These are phyloP conservation scores for Scheffersomyces titani DNA, from an alignment of 1,139 yeast species.

Conservation along the genomic window DNA sequence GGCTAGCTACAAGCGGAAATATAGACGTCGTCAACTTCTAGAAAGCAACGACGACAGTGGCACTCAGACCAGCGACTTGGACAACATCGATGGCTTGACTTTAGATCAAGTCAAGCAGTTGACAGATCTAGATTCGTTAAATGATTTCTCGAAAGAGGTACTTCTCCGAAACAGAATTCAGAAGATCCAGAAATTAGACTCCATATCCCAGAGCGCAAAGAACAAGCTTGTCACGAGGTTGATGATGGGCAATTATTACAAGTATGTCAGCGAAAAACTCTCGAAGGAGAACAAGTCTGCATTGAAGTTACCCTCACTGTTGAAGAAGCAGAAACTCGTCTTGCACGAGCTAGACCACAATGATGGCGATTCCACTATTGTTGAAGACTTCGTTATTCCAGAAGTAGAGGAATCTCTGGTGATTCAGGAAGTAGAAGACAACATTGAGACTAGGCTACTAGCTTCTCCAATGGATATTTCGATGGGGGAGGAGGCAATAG, in stretches of 20 bases:
- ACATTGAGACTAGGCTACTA: not conserved
- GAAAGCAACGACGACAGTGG: conserved; percentile 20
- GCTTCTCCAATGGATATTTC: not conserved
- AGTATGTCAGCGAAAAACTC: conserved; percentile 40
- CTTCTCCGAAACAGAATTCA: conserved; percentile 59
- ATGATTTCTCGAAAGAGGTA: conserved; percentile 53
- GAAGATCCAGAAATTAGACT: conserved; percentile 49
- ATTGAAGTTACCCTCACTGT: conserved; percentile 13
- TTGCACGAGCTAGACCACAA: conserved; percentile 7
- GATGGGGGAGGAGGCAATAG: conserved; percentile 1
- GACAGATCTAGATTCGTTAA: conserved; percentile 41
- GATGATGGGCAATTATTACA: conserved; percentile 74
- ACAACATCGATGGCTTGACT: conserved; percentile 38
- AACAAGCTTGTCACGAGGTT: conserved; percentile 66
- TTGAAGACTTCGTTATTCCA: conserved; percentile 9
- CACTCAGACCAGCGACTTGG: conserved; percentile 36
- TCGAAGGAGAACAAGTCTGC: conserved; percentile 14
- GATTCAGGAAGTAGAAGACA: conserved; percentile 8
- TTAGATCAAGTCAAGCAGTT: conserved; percentile 36
- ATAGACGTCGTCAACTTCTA: conserved; percentile 2
- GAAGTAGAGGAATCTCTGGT: conserved; percentile 9
- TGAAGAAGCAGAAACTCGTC: conserved; percentile 20
- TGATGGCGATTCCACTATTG: not conserved
- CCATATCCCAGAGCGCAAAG: conserved; percentile 54
- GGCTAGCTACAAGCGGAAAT: not conserved